Evolutionary conservation across 2,329 filamentous ascomycete species (phyloP).

Genomic region (Colletotrichum sp.): DNA sequence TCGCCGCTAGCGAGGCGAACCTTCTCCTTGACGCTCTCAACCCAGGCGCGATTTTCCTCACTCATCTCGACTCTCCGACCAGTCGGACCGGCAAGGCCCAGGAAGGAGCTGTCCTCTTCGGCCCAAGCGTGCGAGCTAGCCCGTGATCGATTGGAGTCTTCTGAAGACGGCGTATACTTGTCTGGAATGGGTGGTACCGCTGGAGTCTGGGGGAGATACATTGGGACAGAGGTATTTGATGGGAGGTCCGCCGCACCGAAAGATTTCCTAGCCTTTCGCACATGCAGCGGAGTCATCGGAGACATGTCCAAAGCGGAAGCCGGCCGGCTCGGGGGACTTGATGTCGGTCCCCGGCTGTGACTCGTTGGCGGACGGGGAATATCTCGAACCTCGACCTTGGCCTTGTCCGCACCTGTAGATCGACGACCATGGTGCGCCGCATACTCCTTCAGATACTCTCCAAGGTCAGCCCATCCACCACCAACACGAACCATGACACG

Average conservation of each 20-base stretch:
- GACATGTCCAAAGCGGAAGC: slow-evolving; percentile 39
- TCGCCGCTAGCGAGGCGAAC: slow-evolving; percentile 74
- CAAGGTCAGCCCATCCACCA: slow-evolving; percentile 96
- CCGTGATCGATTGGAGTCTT: slow-evolving; percentile 50
- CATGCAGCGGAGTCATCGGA: slow-evolving; percentile 53
- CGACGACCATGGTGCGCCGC: slow-evolving; percentile 88
- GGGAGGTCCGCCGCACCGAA: slow-evolving; percentile 36
- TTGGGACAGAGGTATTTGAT: slow-evolving; percentile 19
- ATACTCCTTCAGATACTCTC: slow-evolving; percentile 93
- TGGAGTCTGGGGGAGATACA: slow-evolving; percentile 47
- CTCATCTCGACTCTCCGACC: slow-evolving; percentile 70
- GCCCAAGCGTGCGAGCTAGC: slow-evolving; percentile 62
- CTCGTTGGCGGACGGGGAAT: slow-evolving; percentile 33
- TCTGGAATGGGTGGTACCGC: slow-evolving; percentile 32
- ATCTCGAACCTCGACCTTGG: slow-evolving; percentile 64
- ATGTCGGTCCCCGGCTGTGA: slow-evolving; percentile 26
- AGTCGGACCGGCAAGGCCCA: slow-evolving; percentile 75
- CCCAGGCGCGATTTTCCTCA: slow-evolving; percentile 78
- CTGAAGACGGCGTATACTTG: slow-evolving; percentile 49
- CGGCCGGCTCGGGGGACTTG: slow-evolving; percentile 39
- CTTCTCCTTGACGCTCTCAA: slow-evolving; percentile 82
- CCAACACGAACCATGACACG: slow-evolving; percentile 98
- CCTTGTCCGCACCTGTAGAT: slow-evolving; percentile 50
- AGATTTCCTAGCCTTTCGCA: slow-evolving; percentile 60
- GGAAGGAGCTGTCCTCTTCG: slow-evolving; percentile 61